phyloP scores from a whole-genome alignment of 2,329 filamentous ascomycete species.

The Aspergillus aculeatinus region DNA sequence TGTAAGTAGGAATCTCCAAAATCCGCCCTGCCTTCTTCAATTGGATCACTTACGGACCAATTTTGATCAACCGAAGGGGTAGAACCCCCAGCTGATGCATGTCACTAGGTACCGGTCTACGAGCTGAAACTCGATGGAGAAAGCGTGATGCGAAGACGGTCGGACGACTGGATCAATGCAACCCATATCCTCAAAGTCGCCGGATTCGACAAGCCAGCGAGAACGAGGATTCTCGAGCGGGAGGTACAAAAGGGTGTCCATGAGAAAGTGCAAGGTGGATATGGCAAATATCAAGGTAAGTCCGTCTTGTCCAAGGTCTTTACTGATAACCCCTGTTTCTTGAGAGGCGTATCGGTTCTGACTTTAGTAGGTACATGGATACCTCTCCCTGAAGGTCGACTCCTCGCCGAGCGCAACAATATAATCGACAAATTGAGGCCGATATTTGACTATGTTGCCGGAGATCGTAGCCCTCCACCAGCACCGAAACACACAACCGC shows the following conservation, averaged over 20 bases:
- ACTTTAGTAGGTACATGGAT: slow-evolving; percentile 82
- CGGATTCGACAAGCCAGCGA: slow-evolving; percentile 92
- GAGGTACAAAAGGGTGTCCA: slow-evolving; percentile 96
- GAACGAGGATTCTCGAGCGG: slow-evolving; percentile 90
- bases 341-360: neutral
- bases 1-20: slow-evolving; percentile 40
- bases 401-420: slow-evolving; percentile 82
- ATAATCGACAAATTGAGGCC: slow-evolving; percentile 77
- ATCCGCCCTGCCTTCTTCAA: neutral
- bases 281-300: slow-evolving; percentile 93
- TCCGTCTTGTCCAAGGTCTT: neutral
- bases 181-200: slow-evolving; percentile 97
- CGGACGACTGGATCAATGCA: slow-evolving; percentile 98
- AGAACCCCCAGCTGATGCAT: slow-evolving; percentile 7
- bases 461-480: slow-evolving; percentile 83
- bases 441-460: slow-evolving; percentile 87
- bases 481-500: slow-evolving; percentile 82
- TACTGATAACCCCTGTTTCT: neutral
- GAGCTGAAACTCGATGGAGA: slow-evolving; percentile 85
- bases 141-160: slow-evolving; percentile 93
- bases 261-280: slow-evolving; percentile 97
- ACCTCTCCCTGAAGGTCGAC: slow-evolving; percentile 75
- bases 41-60: neutral
- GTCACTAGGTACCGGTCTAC: slow-evolving; percentile 80
- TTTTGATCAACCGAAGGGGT: neutral